Base-by-base conservation (phyloP, 768 basidiomycete species). In the Psilocybe cubensis region DNA sequence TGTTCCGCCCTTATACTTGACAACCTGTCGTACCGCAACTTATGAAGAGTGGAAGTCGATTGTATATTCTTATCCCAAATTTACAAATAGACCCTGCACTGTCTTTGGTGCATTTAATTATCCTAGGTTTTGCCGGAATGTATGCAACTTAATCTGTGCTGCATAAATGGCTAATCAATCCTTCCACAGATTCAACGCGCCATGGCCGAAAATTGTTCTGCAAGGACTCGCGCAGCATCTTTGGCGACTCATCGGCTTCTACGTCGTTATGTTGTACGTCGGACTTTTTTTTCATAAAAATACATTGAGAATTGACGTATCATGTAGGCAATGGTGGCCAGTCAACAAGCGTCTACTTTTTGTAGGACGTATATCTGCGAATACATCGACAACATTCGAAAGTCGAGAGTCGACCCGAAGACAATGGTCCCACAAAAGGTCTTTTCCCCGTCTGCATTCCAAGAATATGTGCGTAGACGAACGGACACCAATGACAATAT, bases 221-320 rank as follows among this genome's bases (percentile, higher is more conserved):
- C 11, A 4, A 44, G 42, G n/a, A 25, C 42, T 10, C 18, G 23
- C 11, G 42, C 42, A 44, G 42, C 42, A 11, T 44, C 23, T 6
- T 11, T 43, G 25, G 70, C 68, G 9, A 52, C 76, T n/a, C 76
- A 76, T 42, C 76, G 70, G 48, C 73, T 71, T 43, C 68, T 63
- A 48, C 71, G 68, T 46, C 79, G 76, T 67, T 70, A 69, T 42
- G 70, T 66, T 27, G 82, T 82, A 58, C 67, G 81, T 62, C 29
- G 45, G 14, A n/a, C 50, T 27, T 44, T 25, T 45, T 44, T 44
- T 24, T 18, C 12, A 23, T 41, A n/a, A 21, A 10, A 46, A 44
- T 40, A 57, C 29, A 21, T 45, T 64, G 60, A 27, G 27, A 43
- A 52, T 33, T 54, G 41, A 52, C 38, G 47, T 43, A 29, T 44